Base-by-base conservation (phyloP, 352 stramenopile species). In the Aphanomyces cochlioides region DNA sequence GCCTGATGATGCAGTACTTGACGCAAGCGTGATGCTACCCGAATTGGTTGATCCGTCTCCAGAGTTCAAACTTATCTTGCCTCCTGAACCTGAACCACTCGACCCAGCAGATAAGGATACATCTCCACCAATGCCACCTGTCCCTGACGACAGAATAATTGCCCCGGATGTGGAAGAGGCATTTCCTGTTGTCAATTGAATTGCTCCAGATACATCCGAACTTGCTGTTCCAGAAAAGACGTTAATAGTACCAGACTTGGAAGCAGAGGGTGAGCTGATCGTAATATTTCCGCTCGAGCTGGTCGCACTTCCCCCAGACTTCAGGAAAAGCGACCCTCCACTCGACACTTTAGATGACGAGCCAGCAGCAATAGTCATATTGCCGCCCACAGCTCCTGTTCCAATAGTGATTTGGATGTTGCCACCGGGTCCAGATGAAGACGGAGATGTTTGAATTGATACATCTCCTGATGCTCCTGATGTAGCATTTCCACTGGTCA, bases 21-120 rank as follows among this genome's bases (percentile, higher is more conserved):
- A 48, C 4, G 60, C 59, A 34, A 78, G 47, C 4, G 60, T 67
- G 61, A 78, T 65, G 47, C 72, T 74, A 7, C 74, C 74, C 19
- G 40, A 59, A 60, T 74, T 76, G 13, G 41, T 56, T 5, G 17
- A 56, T 21, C 41, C 59, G n/a, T 67, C 59, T 17, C 59, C 59
- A 41, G 59, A 57, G 47, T 7, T 2, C 12, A 67, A 41, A 17
- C 6, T 19, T 7, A 67, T n/a, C n/a, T 67, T 21, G 36, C 59
- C 59, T 17, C 59, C 47, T 13, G 59, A 1, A 7, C 59, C 41
- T 10, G 39, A 6, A 21, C 54, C 54, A 41, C 54, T 61, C 5
- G 7, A 12, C 15, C 54, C 54, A 39, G 3, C 17, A 61, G 28
- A 45, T 40, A 61, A 12, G 5, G 43, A 19, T n/a, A 61, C 36